Base-by-base conservation (phyloP, 768 basidiomycete species). In the Kwoniella bestiolae region DNA sequence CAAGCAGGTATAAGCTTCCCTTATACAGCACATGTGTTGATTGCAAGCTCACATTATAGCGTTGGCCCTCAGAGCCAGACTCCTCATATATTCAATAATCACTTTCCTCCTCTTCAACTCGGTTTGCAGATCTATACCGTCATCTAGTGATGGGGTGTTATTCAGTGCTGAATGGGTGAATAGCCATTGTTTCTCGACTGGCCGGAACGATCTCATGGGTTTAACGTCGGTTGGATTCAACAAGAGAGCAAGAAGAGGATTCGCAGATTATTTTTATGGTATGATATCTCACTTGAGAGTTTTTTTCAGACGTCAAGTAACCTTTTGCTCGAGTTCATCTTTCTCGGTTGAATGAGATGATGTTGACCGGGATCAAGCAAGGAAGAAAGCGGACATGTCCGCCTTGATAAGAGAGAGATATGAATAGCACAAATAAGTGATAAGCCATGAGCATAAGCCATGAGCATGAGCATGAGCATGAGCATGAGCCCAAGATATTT, bases 141-240 rank as follows among this genome's bases (percentile, higher is more conserved):
- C 65, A 14, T 63, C 63, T 9, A 64, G 52, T 3, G 79, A 79
- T 1, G 79, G 80, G 23, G 77, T 68, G 3, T 59, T 58, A 4
- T 59, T 35, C 14, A 81, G 68, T 26, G 71, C 68, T 2, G 56
- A 41, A 1, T 51, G 61, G 5, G 65, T 23, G 60, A 77, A 81
- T 46, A 71, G 45, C 80, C 80, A 81, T 65, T 81, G 80, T 51
- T 50, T 28, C 57, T 80, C 79, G 41, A 60, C 66, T 18, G 60
- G 55, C 29, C 53, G 18, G 3, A 76, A 62, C 5, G 60, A 21
- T 25, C 72, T 53, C 74, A 76, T 76, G 38, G 8, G 38, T 41
- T 14, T 41, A 18, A 9, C n/a, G n/a, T n/a, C n/a, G n/a, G 5
- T 14, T 41, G 38, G 38, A 41, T 41, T 14, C 7, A 18, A 41